These are phyloP conservation scores for Apiospora marii DNA, from an alignment of 2,329 filamentous ascomycete species.

Conservation along the genomic window DNA sequence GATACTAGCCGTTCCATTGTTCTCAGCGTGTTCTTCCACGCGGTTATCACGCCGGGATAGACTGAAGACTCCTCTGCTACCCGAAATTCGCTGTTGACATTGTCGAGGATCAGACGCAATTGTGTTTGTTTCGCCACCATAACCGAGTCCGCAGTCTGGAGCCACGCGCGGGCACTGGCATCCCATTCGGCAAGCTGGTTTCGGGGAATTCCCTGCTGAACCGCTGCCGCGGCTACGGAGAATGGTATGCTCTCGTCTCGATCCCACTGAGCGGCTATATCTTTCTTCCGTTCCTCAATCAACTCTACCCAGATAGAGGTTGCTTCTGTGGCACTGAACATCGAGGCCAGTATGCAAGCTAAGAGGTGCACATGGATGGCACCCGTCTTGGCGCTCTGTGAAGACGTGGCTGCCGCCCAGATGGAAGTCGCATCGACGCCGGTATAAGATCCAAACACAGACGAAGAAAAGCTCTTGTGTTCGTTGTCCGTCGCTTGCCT, in stretches of 20 bases:
- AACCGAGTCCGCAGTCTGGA: constrained; percentile 39
- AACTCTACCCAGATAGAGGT: constrained; percentile 46
- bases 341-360: constrained; percentile 46
- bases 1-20: constrained; percentile 27
- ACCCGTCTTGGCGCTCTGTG: constrained; percentile 16
- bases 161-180: constrained; percentile 42
- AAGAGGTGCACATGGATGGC: constrained; percentile 41
- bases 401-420: constrained; percentile 44
- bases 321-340: constrained; percentile 40
- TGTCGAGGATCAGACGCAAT: constrained; percentile 28
- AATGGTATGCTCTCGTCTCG: constrained; percentile 8
- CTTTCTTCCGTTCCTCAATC: constrained; percentile 30
- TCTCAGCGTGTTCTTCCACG: constrained; percentile 25
- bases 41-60: constrained; percentile 25
- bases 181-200: constrained; percentile 42
- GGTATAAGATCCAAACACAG: constrained; percentile 30
- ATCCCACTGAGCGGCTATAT: too few species aligned
- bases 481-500: background rate
- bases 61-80: constrained; percentile 7
- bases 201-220: constrained; percentile 32
- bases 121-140: constrained; percentile 30
- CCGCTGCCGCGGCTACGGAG: background rate
- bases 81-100: too few species aligned
- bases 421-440: constrained; percentile 40
- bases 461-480: background rate